A percentile compares a stretch with the other conserved stretches of the same genome.
These are phyloP conservation scores for Discostella stelligera DNA, from an alignment of 352 stramenopile genomes.

Conservation along the genomic window DNA sequence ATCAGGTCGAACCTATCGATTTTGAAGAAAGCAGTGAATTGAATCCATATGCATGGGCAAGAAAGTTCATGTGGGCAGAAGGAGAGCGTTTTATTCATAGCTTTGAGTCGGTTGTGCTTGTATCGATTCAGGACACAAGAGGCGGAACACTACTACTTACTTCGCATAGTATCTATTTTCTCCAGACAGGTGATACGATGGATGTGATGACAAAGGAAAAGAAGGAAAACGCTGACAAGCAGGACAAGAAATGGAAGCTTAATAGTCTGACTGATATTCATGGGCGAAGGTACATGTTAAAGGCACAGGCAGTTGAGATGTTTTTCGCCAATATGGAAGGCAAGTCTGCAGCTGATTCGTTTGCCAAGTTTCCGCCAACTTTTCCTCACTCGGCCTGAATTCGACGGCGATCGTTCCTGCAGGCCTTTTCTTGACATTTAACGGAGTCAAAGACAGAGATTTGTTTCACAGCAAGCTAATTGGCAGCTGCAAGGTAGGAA, in stretches of 20 bases:
- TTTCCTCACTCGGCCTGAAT: conserved; percentile 13
- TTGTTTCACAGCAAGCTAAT: conserved; percentile 80
- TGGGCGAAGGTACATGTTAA: conserved; percentile 82
- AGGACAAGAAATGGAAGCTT: conserved; percentile 74
- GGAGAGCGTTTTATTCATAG: conserved; percentile 69
- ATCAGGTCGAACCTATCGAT: conserved; percentile 53
- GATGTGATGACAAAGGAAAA: conserved; percentile 79
- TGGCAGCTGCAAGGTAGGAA: conserved; percentile 75
- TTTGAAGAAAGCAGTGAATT: conserved; percentile 41
- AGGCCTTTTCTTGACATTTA: conserved; percentile 59
- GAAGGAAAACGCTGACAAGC: conserved; percentile 28
- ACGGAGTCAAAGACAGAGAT: conserved; percentile 74
- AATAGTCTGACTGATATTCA: conserved; percentile 80
- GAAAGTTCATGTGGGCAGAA: conserved; percentile 78
- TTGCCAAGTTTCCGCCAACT: neutral
- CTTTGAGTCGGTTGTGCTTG: conserved; percentile 76
- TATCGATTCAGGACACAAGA: conserved; percentile 61
- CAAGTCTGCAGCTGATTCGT: conserved; percentile 14
- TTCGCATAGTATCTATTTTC: conserved; percentile 80
- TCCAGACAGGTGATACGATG: conserved; percentile 63
- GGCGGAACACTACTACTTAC: conserved; percentile 76
- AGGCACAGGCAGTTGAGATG: conserved; percentile 82
- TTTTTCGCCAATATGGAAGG: conserved; percentile 83
- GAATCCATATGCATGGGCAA: conserved; percentile 73
- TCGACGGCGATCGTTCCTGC: neutral